Percentiles rank a stretch among this genome's conserved stretches.
These are phyloP conservation scores for Ambrosiella cleistominuta DNA, from an alignment of 2,329 filamentous ascomycete genomes.

Conservation along the genomic window DNA sequence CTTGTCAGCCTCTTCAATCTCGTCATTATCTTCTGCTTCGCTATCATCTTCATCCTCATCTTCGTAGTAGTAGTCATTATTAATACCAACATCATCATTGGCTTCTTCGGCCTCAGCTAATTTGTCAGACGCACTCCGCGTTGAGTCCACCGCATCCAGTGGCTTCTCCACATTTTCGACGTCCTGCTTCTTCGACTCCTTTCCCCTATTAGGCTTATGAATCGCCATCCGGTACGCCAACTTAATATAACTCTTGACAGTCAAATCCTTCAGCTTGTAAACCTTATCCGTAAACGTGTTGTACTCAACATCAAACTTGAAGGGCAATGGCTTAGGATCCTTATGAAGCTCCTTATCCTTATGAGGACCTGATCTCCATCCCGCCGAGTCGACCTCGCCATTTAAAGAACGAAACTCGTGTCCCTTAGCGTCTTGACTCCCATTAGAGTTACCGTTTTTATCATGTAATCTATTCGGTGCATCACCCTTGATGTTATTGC, in stretches of 20 bases:
- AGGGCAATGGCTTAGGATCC: slow-evolving; percentile 41
- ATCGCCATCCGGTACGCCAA: slow-evolving; percentile 64
- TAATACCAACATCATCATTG: slow-evolving; percentile 14
- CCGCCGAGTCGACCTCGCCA: slow-evolving; percentile 18
- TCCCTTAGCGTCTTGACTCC: neutral
- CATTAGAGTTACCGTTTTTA: slow-evolving; percentile 16
- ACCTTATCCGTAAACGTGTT: slow-evolving; percentile 59
- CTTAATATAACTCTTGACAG: slow-evolving; percentile 61
- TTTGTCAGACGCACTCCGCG: neutral
- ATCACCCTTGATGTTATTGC: slow-evolving; percentile 41
- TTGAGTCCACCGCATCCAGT: neutral
- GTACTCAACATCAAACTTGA: slow-evolving; percentile 72
- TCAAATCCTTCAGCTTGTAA: slow-evolving; percentile 66
- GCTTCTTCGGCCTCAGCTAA: neutral
- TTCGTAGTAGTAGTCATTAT: slow-evolving; percentile 14
- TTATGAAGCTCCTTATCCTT: slow-evolving; percentile 36
- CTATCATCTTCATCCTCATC: slow-evolving; percentile 15
- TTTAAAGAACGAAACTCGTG: slow-evolving; percentile 13
- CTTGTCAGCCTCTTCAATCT: slow-evolving; percentile 17
- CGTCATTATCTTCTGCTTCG: slow-evolving; percentile 18
- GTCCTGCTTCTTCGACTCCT: neutral
- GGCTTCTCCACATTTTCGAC: neutral
- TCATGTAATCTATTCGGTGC: slow-evolving; percentile 17
- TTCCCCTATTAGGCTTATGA: slow-evolving; percentile 14
- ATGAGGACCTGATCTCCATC: slow-evolving; percentile 49